phyloP scores from a whole-genome alignment of 192 early-diverging fungal genomes.

The Entomortierella beljakovae region DNA sequence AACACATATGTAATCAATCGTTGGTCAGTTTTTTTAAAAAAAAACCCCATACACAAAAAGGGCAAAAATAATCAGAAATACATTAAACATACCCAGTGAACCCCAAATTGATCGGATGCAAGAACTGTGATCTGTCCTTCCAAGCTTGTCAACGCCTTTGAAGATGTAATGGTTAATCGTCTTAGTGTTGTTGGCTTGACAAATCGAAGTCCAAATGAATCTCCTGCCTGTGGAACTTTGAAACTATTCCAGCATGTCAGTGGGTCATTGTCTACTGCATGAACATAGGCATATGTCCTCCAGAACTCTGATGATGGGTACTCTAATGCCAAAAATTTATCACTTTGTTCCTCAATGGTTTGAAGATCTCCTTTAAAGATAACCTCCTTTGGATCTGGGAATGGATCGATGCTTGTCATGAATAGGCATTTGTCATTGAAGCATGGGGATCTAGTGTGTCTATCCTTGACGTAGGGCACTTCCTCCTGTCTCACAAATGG shows the following conservation, averaged over 20 bases:
- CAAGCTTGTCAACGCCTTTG: slow-evolving; percentile 19
- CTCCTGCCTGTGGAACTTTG: slow-evolving; percentile 43
- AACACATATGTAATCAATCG: neutral
- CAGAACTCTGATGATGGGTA: slow-evolving; percentile 56
- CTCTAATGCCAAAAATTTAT: slow-evolving; percentile 53
- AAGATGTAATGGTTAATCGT: slow-evolving; percentile 27
- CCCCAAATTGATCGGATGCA: slow-evolving; percentile 23
- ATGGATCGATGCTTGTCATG: slow-evolving; percentile 62
- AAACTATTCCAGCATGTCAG: slow-evolving; percentile 66
- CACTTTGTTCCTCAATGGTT: slow-evolving; percentile 56
- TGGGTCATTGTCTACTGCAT: slow-evolving; percentile 61
- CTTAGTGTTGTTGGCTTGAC: slow-evolving; percentile 41
- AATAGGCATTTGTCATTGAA: slow-evolving; percentile 66
- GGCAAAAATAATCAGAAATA: neutral
- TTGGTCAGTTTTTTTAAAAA: neutral
- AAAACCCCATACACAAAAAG: neutral
- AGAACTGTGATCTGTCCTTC: slow-evolving; percentile 40
- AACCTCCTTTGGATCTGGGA: slow-evolving; percentile 58
- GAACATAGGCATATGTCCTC: slow-evolving; percentile 56
- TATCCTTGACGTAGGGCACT: slow-evolving; percentile 51
- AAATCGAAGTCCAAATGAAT: slow-evolving; percentile 65
- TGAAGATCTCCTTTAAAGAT: slow-evolving; percentile 52
- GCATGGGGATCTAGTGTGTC: slow-evolving; percentile 64
- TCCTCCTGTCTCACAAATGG: slow-evolving; percentile 60
- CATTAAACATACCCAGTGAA: slow-evolving; percentile 31